Evolutionary conservation across 345 rosid species (phyloP).

Genomic region (Eucalyptus rudis): DNA sequence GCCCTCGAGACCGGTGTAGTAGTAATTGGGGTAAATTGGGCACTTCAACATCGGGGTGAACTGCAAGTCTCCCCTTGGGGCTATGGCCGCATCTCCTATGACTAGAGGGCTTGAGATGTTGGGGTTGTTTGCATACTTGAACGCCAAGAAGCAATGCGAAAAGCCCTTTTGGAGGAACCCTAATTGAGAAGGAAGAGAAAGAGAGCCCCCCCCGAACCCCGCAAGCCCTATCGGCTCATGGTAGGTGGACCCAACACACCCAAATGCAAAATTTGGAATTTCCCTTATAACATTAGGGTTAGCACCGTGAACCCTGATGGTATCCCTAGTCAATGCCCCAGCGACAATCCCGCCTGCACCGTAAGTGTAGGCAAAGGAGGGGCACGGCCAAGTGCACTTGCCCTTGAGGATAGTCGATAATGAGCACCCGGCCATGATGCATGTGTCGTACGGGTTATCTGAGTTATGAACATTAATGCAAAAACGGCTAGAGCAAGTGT

Average conservation of each 20-base stretch:
- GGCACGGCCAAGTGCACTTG: conserved; percentile 60
- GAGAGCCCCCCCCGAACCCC: conserved; percentile 79
- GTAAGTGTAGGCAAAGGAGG: conserved; percentile 79
- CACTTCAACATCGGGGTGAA: conserved; percentile 64
- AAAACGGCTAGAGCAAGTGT: conserved; percentile 38
- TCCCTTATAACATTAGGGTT: conserved; percentile 12
- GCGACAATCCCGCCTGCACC: conserved; percentile 59
- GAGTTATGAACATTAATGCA: conserved; percentile 64
- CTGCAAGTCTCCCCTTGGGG: conserved; percentile 26
- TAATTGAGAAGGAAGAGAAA: conserved; percentile 63
- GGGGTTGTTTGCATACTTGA: conserved; percentile 69
- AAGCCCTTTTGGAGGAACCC: conserved; percentile 68
- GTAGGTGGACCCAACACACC: conserved; percentile 60
- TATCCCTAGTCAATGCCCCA: conserved; percentile 56
- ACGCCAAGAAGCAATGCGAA: conserved; percentile 77
- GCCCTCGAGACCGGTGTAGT: conserved; percentile 59
- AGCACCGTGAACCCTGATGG: conserved; percentile 34
- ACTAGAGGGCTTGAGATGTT: conserved; percentile 63
- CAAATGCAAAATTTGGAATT: conserved; percentile 50
- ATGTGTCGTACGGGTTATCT: conserved; percentile 61
- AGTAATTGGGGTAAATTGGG: conserved; percentile 59
- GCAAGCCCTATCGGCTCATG: conserved; percentile 72
- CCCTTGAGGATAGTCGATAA: conserved; percentile 36
- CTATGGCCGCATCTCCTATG: conserved; percentile 45
- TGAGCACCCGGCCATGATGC: conserved; percentile 62